These are phyloP conservation scores for Schwanniomyces pseudopolymorphus DNA, from an alignment of 805 yeast species.

Conservation along the genomic window DNA sequence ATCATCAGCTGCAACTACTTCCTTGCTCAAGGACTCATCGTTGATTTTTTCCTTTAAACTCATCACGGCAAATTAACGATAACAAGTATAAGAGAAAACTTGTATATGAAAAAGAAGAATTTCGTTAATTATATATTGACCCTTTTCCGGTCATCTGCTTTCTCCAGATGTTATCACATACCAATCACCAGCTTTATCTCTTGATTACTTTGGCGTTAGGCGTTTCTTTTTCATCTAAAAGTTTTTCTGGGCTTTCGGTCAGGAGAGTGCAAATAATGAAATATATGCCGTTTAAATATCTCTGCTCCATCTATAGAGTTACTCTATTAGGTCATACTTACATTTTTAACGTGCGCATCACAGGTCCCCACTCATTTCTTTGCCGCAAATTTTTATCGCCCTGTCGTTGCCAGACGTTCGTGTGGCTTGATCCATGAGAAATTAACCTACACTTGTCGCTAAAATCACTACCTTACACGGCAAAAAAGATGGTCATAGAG, in stretches of 20 bases:
- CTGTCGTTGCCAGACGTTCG: neutral
- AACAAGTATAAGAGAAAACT: neutral
- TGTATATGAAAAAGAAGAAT: neutral
- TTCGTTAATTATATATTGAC: neutral
- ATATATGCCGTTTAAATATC: neutral
- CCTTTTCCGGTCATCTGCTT: neutral
- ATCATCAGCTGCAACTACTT: neutral
- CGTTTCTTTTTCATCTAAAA: neutral
- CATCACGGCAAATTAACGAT: neutral
- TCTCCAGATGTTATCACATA: neutral
- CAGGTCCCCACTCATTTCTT: neutral
- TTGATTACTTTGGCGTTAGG: neutral
- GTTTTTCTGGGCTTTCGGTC: neutral
- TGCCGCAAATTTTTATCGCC: neutral
- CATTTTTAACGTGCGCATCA: neutral
- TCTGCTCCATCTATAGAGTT: neutral
- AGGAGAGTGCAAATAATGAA: neutral
- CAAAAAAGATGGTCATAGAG: neutral
- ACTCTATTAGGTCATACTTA: neutral
- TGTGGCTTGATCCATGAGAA: neutral
- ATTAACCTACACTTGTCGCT: no score
- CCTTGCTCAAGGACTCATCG: neutral
- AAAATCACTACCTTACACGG: neutral
- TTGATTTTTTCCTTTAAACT: neutral
- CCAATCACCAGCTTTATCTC: neutral